Evolutionary conservation across 2,329 filamentous ascomycete species (phyloP), one percentile per base, ranked within the genome.

Genomic region (Cercospora canescens): DNA sequence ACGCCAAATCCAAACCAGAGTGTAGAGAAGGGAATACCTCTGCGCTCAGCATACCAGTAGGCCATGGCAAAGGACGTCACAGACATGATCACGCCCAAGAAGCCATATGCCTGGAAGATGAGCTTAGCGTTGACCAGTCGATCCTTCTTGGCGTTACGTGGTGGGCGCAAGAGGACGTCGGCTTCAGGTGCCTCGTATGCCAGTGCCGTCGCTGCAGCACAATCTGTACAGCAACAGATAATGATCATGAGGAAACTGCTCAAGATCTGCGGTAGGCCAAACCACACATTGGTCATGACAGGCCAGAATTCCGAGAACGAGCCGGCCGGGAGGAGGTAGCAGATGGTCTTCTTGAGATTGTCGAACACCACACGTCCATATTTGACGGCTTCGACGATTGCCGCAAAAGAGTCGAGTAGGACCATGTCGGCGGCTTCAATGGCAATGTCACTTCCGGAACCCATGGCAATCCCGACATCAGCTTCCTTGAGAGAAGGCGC

Each of bases 311-410:
- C 91, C 60, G 86, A 87, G 76, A 91, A 93, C n/a, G 83, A 87
- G 2, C 91, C 90, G 0, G 91, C 91, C 0, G 90, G 90, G 0
- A 93, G 82, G 2, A 93, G 81, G 73, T 93, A 93, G n/a, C 87
- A 86, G 67, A 92, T 87, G 0, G 87, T 89, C 82, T 94, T 93
- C 76, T 91, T 91, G 59, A 93, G 79, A 72, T 93, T 93, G 76
- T 93, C 89, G 77, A 91, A 93, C n/a, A 93, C 89, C 6, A 91
- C 86, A 14, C 91, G 85, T 0, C 91, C 91, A 66, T 90, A 92
- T 69, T 88, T 83, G 2, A 93, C 87, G 0, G 91, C 91, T 73
- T 90, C 86, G 5, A 93, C 87, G 34, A 94, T 86, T 1, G 88
- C 89, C 0, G 87, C 84, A 73, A 94, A 93, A 0, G 87, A 88